Conservation (phyloP, 345 rosid genomes). For the Durio zibethinus region DNA sequence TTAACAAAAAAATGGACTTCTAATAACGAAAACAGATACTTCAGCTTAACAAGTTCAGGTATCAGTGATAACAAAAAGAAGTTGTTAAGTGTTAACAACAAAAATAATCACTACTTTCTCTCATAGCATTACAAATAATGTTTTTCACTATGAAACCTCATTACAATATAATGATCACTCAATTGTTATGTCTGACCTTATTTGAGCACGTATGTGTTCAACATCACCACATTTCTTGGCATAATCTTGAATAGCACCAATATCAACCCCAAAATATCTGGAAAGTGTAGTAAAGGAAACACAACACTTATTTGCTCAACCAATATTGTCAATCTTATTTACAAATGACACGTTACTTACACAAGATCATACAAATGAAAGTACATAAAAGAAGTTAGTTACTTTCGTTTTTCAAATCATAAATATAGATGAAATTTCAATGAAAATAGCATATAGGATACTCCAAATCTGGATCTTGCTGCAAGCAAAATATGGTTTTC, state of each 20-base stretch:
- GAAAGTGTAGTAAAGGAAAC: constrained; percentile 41
- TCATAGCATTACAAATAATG: background rate
- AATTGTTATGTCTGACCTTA: constrained; percentile 50
- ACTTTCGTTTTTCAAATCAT: background rate
- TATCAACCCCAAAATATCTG: constrained; percentile 95
- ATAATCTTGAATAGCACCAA: constrained; percentile 67
- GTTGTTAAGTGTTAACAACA: background rate
- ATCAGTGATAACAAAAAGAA: background rate
- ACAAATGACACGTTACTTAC: background rate
- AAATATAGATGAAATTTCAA: constrained; percentile 12
- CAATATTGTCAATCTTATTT: background rate
- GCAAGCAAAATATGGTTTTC: constrained; percentile 91
- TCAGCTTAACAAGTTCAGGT: background rate
- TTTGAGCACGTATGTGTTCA: constrained; percentile 79
- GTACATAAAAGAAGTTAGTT: background rate
- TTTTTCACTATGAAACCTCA: background rate
- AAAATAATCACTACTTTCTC: background rate
- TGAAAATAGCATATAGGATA: constrained; percentile 43
- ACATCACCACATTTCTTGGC: constrained; percentile 51
- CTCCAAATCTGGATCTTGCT: constrained; percentile 94
- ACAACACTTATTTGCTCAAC: background rate
- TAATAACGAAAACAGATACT: background rate
- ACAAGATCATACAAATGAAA: background rate
- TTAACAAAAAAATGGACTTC: background rate
- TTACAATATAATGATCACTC: constrained; percentile 2